Conservation (phyloP, 1,139 yeast species). For the Candida sp. region DNA sequence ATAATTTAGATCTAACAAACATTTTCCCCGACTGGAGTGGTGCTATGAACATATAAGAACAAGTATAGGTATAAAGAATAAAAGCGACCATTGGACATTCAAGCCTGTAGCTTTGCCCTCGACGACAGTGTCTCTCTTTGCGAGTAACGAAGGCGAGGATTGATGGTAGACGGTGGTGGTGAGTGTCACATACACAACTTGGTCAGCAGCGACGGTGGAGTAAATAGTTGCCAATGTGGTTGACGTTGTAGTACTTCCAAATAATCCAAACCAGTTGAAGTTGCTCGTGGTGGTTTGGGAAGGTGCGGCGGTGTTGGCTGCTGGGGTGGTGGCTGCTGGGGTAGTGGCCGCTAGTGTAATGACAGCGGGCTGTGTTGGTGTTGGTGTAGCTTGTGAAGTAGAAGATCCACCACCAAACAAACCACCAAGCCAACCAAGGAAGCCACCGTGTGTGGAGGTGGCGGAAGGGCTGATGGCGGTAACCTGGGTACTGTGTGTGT, state of each 20-base stretch:
- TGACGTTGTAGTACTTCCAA: slow-evolving; percentile 7
- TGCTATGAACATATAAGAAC: slow-evolving; percentile 15
- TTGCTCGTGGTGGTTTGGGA: not conserved
- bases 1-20: slow-evolving; percentile 22
- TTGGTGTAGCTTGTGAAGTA: not conserved
- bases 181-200: slow-evolving; percentile 12
- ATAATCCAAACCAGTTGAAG: slow-evolving; percentile 6
- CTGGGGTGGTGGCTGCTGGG: not conserved
- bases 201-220: slow-evolving; percentile 6
- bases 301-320: not conserved
- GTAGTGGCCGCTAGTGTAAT: not conserved
- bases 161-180: slow-evolving; percentile 12
- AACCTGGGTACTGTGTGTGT: not conserved
- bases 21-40: slow-evolving; percentile 27
- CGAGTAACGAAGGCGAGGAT: slow-evolving; percentile 3
- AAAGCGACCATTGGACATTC: slow-evolving; percentile 1
- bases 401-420: not conserved
- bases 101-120: slow-evolving; percentile 3
- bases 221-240: slow-evolving; percentile 9
- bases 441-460: not conserved
- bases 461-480: not conserved
- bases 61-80: slow-evolving; percentile 7
- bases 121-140: slow-evolving; percentile 11
- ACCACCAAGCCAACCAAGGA: slow-evolving; percentile 7
- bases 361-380: not conserved